These are phyloP conservation scores for Lactarius akahatsu DNA, from an alignment of 768 basidiomycete species.

Conservation along the genomic window DNA sequence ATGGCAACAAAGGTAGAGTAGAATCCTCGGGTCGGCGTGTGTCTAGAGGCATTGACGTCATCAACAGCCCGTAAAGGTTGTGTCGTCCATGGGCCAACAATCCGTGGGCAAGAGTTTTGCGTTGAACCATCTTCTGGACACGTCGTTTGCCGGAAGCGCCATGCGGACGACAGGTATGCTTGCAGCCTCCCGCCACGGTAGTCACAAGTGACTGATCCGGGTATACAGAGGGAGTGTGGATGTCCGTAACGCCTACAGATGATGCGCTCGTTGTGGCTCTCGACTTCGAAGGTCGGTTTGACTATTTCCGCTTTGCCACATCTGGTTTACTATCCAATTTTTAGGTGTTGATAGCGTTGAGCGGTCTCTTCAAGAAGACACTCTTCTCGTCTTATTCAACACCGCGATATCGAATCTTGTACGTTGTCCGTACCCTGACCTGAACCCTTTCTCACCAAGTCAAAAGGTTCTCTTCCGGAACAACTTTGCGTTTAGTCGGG, in stretches of 20 bases:
- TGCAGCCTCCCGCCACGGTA: slow-evolving; percentile 40
- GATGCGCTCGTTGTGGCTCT: slow-evolving; percentile 55
- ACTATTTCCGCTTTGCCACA: not conserved
- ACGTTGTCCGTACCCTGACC: slow-evolving; percentile 26
- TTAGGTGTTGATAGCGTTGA: slow-evolving; percentile 63
- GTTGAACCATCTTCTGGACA: not conserved
- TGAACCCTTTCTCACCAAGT: slow-evolving; percentile 35
- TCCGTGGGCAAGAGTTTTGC: not conserved
- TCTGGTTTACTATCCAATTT: not conserved
- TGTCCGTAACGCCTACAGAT: slow-evolving; percentile 62
- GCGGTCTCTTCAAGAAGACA: slow-evolving; percentile 61
- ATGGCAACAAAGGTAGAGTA: slow-evolving; percentile 50
- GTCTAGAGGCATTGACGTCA: not conserved
- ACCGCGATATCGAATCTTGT: slow-evolving; percentile 65
- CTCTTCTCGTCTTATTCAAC: slow-evolving; percentile 61
- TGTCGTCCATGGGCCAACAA: not conserved
- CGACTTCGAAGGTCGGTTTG: slow-evolving; percentile 57
- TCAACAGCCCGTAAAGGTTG: slow-evolving; percentile 49
- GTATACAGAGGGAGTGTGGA: slow-evolving; percentile 60
- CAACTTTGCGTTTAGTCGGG: slow-evolving; percentile 60
- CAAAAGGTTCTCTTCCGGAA: slow-evolving; percentile 61
- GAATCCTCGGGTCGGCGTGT: not conserved
- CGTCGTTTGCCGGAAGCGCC: slow-evolving; percentile 33
- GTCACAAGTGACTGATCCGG: not conserved
- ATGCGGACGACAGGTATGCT: slow-evolving; percentile 57